Evolutionary conservation across 331 rosid species (phyloP), one percentile per base, ranked within the genome.

Genomic region (Pyracantha coccinea): DNA sequence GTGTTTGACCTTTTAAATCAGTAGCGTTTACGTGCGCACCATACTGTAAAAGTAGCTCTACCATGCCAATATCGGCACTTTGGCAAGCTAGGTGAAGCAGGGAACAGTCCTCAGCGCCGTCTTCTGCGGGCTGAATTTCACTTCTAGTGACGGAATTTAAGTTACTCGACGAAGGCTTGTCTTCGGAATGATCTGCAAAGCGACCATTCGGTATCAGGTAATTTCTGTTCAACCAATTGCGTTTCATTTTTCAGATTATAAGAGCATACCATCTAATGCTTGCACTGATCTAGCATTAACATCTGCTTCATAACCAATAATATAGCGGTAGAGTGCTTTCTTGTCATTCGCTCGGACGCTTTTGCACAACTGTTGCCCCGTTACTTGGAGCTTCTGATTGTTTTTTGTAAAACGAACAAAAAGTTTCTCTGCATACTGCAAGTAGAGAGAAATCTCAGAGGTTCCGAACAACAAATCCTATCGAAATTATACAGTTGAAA

Each of bases 51-150:
- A 89, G 90, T 66, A 89, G 77, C 72, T 89, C 96, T 81, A 89
- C 84, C 96, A 87, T 85, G 80, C 88, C 87, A 53, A 71, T 15
- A 66, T 89, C 92, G 53, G 85, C 78, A 77, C 78, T 79, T 82
- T 78, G 81, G 81, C 96, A 89, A 31, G 96, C 96, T 29, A 87
- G 81, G 80, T 89, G 96, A 77, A 89, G 89, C 81, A 83, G 62
- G 73, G 84, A 75, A 79, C 83, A 87, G 64, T 77, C 75, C 69
- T 84, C 64, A 47, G 65, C 35, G 50, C 73, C 54, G 79, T 69
- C 76, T 55, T 76, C 82, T n/a, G 25, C 41, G 47, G 41, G 53
- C 69, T 67, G 84, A 75, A 66, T 77, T 78, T 66, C 87, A 68
- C 60, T 44, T 76, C 67, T 71, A 32, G 72, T 55, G 68, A 80